Conservation (phyloP, 306 rosid genomes). For the Lathyrus aphaca region DNA sequence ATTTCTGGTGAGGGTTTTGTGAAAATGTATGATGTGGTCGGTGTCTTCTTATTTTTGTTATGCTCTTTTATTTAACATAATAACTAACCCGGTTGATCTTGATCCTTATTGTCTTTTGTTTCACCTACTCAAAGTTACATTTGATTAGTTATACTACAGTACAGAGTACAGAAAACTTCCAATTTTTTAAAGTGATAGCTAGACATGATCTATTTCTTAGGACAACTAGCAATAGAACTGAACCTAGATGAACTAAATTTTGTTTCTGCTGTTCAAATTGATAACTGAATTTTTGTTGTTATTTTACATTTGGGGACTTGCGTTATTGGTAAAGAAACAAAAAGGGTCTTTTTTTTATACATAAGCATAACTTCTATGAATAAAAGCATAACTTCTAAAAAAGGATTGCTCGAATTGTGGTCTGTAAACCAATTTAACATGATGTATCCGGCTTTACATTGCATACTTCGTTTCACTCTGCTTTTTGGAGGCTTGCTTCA, state of each 20-base stretch:
- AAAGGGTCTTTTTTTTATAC: background rate
- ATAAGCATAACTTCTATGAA: background rate
- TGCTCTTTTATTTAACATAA: slow-evolving; percentile 15
- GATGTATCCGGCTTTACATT: slow-evolving; percentile 21
- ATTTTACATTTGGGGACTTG: slow-evolving; percentile 6
- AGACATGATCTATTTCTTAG: background rate
- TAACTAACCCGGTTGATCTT: slow-evolving; percentile 14
- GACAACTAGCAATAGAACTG: slow-evolving; percentile 23
- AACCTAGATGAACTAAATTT: slow-evolving; percentile 19
- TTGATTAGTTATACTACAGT: background rate
- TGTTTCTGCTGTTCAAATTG: background rate
- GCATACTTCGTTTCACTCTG: slow-evolving; percentile 22
- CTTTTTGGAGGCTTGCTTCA: slow-evolving; percentile 19
- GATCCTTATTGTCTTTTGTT: background rate
- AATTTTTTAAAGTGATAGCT: background rate
- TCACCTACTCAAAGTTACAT: background rate
- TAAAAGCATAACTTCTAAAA: background rate
- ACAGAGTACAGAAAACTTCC: background rate
- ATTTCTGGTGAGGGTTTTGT: slow-evolving; percentile 8
- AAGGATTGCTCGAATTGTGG: slow-evolving; percentile 25
- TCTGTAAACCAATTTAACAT: slow-evolving; percentile 22
- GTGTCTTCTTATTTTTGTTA: slow-evolving; percentile 14
- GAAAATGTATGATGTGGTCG: slow-evolving; percentile 2
- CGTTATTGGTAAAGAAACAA: background rate
- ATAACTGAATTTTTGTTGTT: slow-evolving; percentile 3